These are phyloP conservation scores for Tremella fuciformis DNA, from an alignment of 768 basidiomycete genomes.

Conservation along the genomic window DNA sequence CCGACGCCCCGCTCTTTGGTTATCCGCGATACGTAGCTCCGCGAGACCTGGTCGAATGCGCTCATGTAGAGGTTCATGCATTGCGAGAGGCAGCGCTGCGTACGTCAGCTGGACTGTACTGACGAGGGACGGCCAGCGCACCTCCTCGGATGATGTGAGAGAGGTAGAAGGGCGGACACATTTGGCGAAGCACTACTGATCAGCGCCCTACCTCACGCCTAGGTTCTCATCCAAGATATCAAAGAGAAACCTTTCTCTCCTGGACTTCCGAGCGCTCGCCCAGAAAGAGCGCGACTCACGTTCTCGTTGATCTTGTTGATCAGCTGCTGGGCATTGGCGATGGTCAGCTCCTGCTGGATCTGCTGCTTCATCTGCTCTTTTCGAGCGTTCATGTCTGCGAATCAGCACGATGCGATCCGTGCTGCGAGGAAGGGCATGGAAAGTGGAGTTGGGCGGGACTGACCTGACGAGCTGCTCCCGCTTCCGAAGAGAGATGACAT, in stretches of 20 bases:
- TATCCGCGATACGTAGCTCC: slow-evolving; percentile 46
- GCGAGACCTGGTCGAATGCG: slow-evolving; percentile 50
- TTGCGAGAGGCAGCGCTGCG: slow-evolving; percentile 46
- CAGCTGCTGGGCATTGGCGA: slow-evolving; percentile 51
- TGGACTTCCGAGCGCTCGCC: too few relatives aligned
- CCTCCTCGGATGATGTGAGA: slow-evolving; percentile 47
- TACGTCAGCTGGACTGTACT: slow-evolving; percentile 1
- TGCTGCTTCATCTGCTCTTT: slow-evolving; percentile 52
- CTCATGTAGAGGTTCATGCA: slow-evolving; percentile 52
- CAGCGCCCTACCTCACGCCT: background rate
- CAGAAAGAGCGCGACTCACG: slow-evolving; percentile 27
- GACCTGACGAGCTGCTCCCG: slow-evolving; percentile 6
- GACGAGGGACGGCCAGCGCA: slow-evolving; percentile 13
- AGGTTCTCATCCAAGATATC: too few relatives aligned
- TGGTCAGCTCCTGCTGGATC: slow-evolving; percentile 47
- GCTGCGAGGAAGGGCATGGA: too few relatives aligned
- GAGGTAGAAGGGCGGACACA: slow-evolving; percentile 47
- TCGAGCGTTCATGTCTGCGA: slow-evolving; percentile 43
- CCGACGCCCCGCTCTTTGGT: slow-evolving; percentile 33
- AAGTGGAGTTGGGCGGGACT: background rate
- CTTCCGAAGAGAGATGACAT: slow-evolving; percentile 38
- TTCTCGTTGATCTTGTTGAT: slow-evolving; percentile 53
- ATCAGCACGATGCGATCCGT: background rate
- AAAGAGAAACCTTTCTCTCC: too few relatives aligned
- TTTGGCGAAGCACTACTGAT: slow-evolving; percentile 48